Percentiles rank a stretch among this genome's conserved stretches.
Conservation (phyloP, 495 filamentous ascomycete genomes). For the Trichoderma erinaceum region DNA sequence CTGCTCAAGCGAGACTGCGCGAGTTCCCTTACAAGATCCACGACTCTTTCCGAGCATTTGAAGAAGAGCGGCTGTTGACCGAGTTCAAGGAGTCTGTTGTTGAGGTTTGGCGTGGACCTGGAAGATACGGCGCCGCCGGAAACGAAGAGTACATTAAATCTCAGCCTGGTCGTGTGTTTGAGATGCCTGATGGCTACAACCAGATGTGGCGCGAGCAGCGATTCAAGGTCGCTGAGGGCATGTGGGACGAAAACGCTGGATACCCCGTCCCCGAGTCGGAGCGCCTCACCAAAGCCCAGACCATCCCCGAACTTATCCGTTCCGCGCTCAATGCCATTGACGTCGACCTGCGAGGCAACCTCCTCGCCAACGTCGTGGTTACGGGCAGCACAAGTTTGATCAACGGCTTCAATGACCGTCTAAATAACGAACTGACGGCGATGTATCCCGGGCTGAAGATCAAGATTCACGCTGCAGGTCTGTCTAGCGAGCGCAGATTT, state of each 20-base stretch:
- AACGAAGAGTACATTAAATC: slow-evolving; percentile 61
- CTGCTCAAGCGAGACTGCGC: slow-evolving; percentile 50
- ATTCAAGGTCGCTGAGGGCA: slow-evolving; percentile 73
- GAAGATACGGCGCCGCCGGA: slow-evolving; percentile 52
- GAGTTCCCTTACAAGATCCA: slow-evolving; percentile 60
- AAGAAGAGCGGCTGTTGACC: slow-evolving; percentile 88
- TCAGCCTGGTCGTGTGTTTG: slow-evolving; percentile 75
- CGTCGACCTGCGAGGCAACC: slow-evolving; percentile 74
- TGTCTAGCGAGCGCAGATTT: slow-evolving; percentile 79
- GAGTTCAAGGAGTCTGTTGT: slow-evolving; percentile 98
- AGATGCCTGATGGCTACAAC: slow-evolving; percentile 94
- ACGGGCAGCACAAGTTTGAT: slow-evolving; percentile 80
- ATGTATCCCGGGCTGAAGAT: slow-evolving; percentile 78
- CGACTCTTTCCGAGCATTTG: slow-evolving; percentile 65
- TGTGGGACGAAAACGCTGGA: slow-evolving; percentile 77
- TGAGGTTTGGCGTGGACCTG: slow-evolving; percentile 83
- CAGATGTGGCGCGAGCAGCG: slow-evolving; percentile 85
- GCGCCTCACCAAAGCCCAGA: slow-evolving; percentile 57
- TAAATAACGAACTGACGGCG: slow-evolving; percentile 72
- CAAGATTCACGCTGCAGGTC: slow-evolving; percentile 76
- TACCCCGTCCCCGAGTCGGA: slow-evolving; percentile 32
- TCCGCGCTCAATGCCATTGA: slow-evolving; percentile 73
- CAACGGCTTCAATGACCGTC: slow-evolving; percentile 81
- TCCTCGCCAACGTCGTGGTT: slow-evolving; percentile 87
- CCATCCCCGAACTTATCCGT: slow-evolving; percentile 72